Evolutionary conservation across 1,284 basidiomycete species (phyloP).

Genomic region (Pseudozyma hubeiensis): DNA sequence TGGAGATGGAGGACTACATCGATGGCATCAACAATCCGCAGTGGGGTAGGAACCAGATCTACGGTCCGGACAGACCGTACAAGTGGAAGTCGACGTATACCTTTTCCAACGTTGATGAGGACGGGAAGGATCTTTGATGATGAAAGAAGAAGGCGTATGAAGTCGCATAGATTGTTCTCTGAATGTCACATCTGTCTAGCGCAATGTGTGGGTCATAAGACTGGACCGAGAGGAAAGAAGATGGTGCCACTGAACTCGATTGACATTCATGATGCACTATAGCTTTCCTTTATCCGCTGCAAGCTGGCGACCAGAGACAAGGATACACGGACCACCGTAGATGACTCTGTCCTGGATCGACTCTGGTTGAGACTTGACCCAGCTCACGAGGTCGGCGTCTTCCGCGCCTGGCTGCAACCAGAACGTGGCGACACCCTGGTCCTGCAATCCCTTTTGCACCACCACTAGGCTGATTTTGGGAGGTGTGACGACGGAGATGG

Average conservation of each 20-base stretch:
- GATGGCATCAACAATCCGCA: conserved; percentile 59
- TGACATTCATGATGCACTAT: conserved; percentile 10
- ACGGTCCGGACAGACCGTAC: conserved; percentile 54
- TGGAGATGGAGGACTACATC: conserved; percentile 63
- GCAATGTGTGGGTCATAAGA: no score
- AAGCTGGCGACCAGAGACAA: conserved; percentile 59
- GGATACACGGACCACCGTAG: conserved; percentile 64
- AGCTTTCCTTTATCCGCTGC: conserved; percentile 61
- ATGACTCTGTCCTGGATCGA: conserved; percentile 57
- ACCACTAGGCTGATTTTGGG: conserved; percentile 58
- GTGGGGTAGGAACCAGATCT: conserved; percentile 59
- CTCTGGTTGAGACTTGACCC: conserved; percentile 54
- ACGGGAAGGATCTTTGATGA: conserved; percentile 26
- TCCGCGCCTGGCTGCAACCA: conserved; percentile 65
- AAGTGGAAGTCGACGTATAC: conserved; percentile 59
- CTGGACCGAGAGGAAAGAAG: no score
- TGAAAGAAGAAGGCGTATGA: background rate
- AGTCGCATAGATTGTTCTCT: no score
- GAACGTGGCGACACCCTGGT: conserved; percentile 51
- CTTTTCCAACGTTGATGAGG: conserved; percentile 50
- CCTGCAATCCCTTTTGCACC: conserved; percentile 49
- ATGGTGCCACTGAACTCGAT: background rate
- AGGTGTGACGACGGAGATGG: conserved; percentile 65
- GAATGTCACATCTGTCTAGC: no score
- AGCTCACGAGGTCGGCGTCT: conserved; percentile 54